These are phyloP conservation scores for Lasiosphaeria hispida DNA, from an alignment of 495 filamentous ascomycete genomes.

Conservation along the genomic window DNA sequence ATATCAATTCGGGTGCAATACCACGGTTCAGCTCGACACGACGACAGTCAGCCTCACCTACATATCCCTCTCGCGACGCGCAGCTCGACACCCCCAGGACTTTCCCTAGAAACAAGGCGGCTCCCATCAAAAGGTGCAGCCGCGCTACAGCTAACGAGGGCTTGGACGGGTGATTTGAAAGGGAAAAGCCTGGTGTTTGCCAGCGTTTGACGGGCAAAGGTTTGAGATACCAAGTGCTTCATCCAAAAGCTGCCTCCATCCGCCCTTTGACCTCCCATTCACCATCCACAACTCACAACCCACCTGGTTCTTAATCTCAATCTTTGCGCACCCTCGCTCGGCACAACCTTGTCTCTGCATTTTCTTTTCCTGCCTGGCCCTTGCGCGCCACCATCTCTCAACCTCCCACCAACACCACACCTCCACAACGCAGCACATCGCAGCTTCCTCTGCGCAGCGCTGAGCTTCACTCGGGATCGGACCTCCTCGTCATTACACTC, in stretches of 20 bases:
- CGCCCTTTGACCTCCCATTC: background rate
- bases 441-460: constrained; percentile 15
- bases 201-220: constrained; percentile 34
- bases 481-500: constrained; percentile 19
- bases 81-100: background rate
- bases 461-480: constrained; percentile 20
- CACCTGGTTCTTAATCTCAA: constrained; percentile 2
- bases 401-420: constrained; percentile 16
- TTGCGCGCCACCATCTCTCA: constrained; percentile 9
- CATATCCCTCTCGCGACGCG: background rate
- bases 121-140: background rate
- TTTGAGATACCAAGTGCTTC: constrained; percentile 37
- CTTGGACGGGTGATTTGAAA: constrained; percentile 17
- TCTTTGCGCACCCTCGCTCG: constrained; percentile 10
- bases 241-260: constrained; percentile 24
- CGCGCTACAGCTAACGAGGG: background rate
- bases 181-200: constrained; percentile 21
- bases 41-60: constrained; percentile 1
- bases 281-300: constrained; percentile 1
- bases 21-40: background rate
- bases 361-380: constrained; percentile 6
- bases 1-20: too few species aligned
- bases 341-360: constrained; percentile 8
- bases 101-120: background rate
- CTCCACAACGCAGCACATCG: constrained; percentile 10